Base-by-base conservation (phyloP, 192 early-diverging fungal genomes). In the Rhizoclosmatium sp. region DNA sequence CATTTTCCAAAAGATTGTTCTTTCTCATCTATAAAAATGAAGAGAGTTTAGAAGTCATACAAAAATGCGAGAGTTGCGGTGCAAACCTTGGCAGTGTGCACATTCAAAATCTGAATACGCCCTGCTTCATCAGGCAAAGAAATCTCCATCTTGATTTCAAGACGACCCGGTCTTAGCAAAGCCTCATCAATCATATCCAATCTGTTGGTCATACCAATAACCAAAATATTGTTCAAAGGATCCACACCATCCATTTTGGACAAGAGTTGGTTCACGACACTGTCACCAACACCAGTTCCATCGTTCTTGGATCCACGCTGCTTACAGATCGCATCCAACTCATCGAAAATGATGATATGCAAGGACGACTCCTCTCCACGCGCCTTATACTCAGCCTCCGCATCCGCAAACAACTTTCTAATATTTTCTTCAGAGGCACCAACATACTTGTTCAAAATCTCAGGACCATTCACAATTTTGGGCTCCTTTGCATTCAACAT, bases 211-310 rank as follows among this genome's bases (percentile, higher is more conserved):
- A 99, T 99, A 79, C 97, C 97, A 76, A 99, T 98, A 51, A 98
- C 93, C 78, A 98, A 82, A 64, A 99, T 97, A 83, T 99, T 99
- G 86, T 98, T 99, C 73, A 99, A 85, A 82, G 98, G 97, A 56
- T 98, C 96, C 5, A 99, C 97, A 89, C 97, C 98, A 83, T 99
- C 97, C 94, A 99, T 96, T 90, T 99, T 99, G 59, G 97, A 92
- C 69, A 99, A 86, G 74, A 99, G 87, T 85, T 99, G 98, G 82
- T 99, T 99, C 42, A 99, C 98, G 47, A 99, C 92, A 4, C 95
- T 95, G 82, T 99, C 97, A 14, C 96, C 97, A 2, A 96, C 95
- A 62, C 98, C 98, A 0, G 98, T 98, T 65, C 92, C 91, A 82
- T 96, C 96, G 77, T 93, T 94, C 62, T 91, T 94, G 58, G 92